Conservation (phyloP, 2,329 filamentous ascomycete species). For the Chaetoscypha palmicola region DNA sequence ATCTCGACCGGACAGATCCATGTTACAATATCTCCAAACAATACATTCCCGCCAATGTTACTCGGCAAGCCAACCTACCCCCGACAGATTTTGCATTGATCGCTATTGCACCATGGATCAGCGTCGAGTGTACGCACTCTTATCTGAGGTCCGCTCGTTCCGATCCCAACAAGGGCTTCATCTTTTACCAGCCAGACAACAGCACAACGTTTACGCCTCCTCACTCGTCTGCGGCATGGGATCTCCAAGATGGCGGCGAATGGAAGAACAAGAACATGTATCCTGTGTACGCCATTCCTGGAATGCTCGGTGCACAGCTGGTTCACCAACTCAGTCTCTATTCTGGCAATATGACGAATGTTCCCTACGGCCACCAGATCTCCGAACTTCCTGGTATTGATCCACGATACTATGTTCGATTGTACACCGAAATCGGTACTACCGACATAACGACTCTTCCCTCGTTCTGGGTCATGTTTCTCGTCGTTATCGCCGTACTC, state of each 20-base stretch:
- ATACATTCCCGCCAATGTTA: slow-evolving; percentile 71
- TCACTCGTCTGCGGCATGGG: slow-evolving; percentile 59
- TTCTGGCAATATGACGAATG: slow-evolving; percentile 63
- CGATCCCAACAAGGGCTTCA: slow-evolving; percentile 54
- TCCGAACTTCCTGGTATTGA: slow-evolving; percentile 47
- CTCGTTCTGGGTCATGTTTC: slow-evolving; percentile 72
- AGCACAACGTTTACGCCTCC: slow-evolving; percentile 56
- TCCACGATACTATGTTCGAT: slow-evolving; percentile 51
- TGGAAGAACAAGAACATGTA: slow-evolving; percentile 69
- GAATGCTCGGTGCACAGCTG: slow-evolving; percentile 56
- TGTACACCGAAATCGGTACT: slow-evolving; percentile 50
- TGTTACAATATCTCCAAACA: slow-evolving; percentile 57
- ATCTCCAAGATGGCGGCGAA: slow-evolving; percentile 57
- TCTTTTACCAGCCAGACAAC: slow-evolving; percentile 55
- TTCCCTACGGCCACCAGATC: slow-evolving; percentile 53
- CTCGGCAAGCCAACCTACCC: slow-evolving; percentile 62
- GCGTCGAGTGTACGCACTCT: slow-evolving; percentile 60
- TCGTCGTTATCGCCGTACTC: slow-evolving; percentile 65
- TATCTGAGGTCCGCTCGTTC: slow-evolving; percentile 58
- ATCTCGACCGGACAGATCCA: slow-evolving; percentile 48
- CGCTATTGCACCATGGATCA: slow-evolving; percentile 83
- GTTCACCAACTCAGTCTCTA: slow-evolving; percentile 69
- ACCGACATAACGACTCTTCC: slow-evolving; percentile 47
- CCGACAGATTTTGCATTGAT: slow-evolving; percentile 65
- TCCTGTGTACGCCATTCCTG: slow-evolving; percentile 77